Evolutionary conservation across 2,329 filamentous ascomycete genomes (phyloP).

Genomic region (Aureobasidium sp.): DNA sequence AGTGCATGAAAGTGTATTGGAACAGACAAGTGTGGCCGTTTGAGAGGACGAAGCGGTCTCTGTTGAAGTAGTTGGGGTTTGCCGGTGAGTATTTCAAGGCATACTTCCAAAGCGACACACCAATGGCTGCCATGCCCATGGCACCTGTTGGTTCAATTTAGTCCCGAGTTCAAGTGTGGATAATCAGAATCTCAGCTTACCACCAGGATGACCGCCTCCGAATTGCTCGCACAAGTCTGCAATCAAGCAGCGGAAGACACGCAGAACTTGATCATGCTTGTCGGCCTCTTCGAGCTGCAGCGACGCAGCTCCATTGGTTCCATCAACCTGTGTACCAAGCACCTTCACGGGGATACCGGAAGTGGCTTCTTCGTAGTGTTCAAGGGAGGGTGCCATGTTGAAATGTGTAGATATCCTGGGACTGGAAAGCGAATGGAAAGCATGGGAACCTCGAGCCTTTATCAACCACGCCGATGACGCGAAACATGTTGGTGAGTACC

Average conservation of each 20-base stretch:
- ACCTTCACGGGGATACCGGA: constrained; percentile 20
- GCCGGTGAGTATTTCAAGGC: constrained; percentile 53
- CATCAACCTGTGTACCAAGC: constrained; percentile 21
- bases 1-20: constrained; percentile 48
- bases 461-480: neutral
- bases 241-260: constrained; percentile 56
- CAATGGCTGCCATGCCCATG: constrained; percentile 57
- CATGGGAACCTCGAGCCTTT: neutral
- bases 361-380: constrained; percentile 10
- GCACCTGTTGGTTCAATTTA: constrained; percentile 25
- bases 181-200: constrained; percentile 16
- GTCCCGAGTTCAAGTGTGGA: neutral
- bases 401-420: neutral
- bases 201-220: constrained; percentile 61
- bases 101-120: constrained; percentile 56
- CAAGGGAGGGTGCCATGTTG: constrained; percentile 12
- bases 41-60: constrained; percentile 56
- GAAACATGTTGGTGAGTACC: neutral
- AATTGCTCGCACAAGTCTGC: constrained; percentile 66
- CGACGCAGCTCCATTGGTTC: constrained; percentile 14
- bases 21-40: constrained; percentile 54
- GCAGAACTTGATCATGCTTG: constrained; percentile 45
- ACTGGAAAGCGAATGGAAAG: too few relatives aligned
- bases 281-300: constrained; percentile 25
- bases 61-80: constrained; percentile 53